Evolutionary conservation across 2,329 filamentous ascomycete species (phyloP).

Genomic region (Aspergillus intermedius): DNA sequence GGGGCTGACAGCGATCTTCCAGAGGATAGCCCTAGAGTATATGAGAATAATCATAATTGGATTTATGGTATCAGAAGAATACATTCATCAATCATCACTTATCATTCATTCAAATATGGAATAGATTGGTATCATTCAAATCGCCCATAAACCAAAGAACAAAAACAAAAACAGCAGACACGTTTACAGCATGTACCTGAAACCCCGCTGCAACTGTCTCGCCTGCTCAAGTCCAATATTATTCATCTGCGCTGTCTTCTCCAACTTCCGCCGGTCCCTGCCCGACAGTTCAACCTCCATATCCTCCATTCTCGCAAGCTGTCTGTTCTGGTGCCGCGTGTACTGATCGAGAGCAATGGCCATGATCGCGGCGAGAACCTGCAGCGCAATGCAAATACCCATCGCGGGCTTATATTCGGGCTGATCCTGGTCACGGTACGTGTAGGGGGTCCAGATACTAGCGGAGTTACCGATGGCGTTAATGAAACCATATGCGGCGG

Average conservation of each 20-base stretch:
- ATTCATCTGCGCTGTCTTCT: conserved; percentile 44
- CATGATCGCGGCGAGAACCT: conserved; percentile 20
- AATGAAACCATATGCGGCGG: conserved; percentile 45
- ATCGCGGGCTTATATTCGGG: conserved; percentile 34
- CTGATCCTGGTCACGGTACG: conserved; percentile 32
- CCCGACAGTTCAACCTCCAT: conserved; percentile 35
- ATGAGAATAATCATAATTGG: too few relatives aligned
- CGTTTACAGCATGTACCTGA: conserved; percentile 41
- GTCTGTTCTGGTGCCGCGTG: conserved; percentile 39
- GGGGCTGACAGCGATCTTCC: too few relatives aligned
- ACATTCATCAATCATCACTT: too few relatives aligned
- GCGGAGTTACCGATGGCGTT: conserved; percentile 45
- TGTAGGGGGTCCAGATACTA: conserved; percentile 43
- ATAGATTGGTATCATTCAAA: too few relatives aligned
- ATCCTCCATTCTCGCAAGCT: conserved; percentile 24
- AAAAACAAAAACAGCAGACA: too few relatives aligned
- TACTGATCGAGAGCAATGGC: conserved; percentile 23
- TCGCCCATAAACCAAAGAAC: too few relatives aligned
- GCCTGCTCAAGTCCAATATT: conserved; percentile 43
- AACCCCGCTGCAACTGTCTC: conserved; percentile 45
- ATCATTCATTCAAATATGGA: too few relatives aligned
- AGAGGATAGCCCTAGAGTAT: too few relatives aligned
- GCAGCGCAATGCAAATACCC: conserved; percentile 30
- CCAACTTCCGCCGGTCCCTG: conserved; percentile 38
- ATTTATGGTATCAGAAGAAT: too few relatives aligned